Conservation (phyloP, 768 basidiomycete species). For the Boletus sp. region DNA sequence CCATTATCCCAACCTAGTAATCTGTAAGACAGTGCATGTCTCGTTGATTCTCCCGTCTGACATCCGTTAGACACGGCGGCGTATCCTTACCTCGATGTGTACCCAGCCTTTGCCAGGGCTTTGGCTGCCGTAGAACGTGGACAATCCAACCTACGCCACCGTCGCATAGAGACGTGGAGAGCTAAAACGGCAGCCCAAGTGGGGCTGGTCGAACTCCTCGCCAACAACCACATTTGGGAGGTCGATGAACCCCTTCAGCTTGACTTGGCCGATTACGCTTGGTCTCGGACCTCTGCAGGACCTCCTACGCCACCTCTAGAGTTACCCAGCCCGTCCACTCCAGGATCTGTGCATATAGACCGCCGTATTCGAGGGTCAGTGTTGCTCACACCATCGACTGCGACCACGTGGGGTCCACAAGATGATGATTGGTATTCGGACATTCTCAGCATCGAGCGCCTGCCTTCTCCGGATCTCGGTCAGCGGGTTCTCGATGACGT, state of each 20-base stretch:
- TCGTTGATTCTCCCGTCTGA: constrained; percentile 2
- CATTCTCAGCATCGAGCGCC: constrained; percentile 34
- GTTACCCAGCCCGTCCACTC: constrained; percentile 37
- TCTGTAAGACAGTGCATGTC: constrained; percentile 30
- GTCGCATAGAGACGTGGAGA: constrained; percentile 19
- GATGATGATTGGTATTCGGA: constrained; percentile 42
- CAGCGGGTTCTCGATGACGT: constrained; percentile 52
- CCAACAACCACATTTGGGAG: constrained; percentile 20
- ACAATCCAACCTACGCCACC: constrained; percentile 6
- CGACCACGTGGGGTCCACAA: constrained; percentile 55
- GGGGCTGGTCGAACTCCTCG: constrained; percentile 15
- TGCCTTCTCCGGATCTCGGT: constrained; percentile 60
- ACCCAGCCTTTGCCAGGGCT: constrained; percentile 10
- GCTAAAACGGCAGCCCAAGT: constrained; percentile 20
- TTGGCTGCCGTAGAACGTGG: background rate
- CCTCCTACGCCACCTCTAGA: constrained; percentile 47
- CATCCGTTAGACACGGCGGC: constrained; percentile 17
- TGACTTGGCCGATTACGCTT: constrained; percentile 63
- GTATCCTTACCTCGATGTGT: constrained; percentile 25
- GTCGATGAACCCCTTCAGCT: constrained; percentile 41
- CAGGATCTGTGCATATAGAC: constrained; percentile 57
- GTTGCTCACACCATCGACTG: constrained; percentile 41
- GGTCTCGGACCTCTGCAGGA: constrained; percentile 70
- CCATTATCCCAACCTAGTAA: constrained; percentile 35
- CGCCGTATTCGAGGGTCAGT: constrained; percentile 56